Percentiles rank a stretch among this genome's conserved stretches.
These are phyloP conservation scores for Suillus weaverae DNA, from an alignment of 768 basidiomycete species.

Conservation along the genomic window DNA sequence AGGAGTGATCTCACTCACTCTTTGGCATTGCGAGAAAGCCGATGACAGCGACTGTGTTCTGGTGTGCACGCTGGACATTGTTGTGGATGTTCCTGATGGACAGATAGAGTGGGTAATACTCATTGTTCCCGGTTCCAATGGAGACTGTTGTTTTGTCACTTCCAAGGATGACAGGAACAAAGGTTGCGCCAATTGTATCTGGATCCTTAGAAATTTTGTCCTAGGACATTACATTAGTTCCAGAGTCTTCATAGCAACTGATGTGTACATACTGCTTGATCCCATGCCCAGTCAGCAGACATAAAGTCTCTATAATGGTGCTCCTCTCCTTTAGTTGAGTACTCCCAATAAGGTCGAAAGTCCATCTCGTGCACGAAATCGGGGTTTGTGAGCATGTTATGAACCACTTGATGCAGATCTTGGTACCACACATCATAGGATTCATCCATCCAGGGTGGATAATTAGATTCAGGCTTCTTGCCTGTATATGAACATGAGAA, in stretches of 20 bases:
- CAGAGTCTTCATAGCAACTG: neutral
- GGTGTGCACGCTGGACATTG: neutral
- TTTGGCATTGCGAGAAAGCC: constrained; percentile 9
- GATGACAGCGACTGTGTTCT: constrained; percentile 1
- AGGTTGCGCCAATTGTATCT: constrained; percentile 29
- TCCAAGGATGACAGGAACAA: constrained; percentile 34
- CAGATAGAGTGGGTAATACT: constrained; percentile 35
- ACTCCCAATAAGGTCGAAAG: constrained; percentile 18
- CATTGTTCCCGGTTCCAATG: constrained; percentile 37
- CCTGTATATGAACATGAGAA: constrained; percentile 22
- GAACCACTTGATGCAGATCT: constrained; percentile 17
- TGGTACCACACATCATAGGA: constrained; percentile 30
- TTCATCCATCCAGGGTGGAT: constrained; percentile 27
- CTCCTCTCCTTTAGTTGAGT: constrained; percentile 5
- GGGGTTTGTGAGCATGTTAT: constrained; percentile 23
- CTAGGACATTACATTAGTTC: constrained; percentile 11
- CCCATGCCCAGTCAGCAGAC: constrained; percentile 21
- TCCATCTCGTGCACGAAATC: constrained; percentile 24
- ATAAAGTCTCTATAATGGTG: constrained; percentile 12
- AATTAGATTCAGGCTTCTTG: constrained; percentile 10
- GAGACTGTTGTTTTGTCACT: constrained; percentile 45
- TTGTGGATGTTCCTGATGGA: neutral
- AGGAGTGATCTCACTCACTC: constrained; percentile 1
- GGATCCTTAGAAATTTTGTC: constrained; percentile 24
- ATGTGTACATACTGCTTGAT: constrained; percentile 29